Percentiles rank a stretch among this genome's conserved stretches.
These are phyloP conservation scores for Puccinia horiana DNA, from an alignment of 1,284 basidiomycete species.

Conservation along the genomic window DNA sequence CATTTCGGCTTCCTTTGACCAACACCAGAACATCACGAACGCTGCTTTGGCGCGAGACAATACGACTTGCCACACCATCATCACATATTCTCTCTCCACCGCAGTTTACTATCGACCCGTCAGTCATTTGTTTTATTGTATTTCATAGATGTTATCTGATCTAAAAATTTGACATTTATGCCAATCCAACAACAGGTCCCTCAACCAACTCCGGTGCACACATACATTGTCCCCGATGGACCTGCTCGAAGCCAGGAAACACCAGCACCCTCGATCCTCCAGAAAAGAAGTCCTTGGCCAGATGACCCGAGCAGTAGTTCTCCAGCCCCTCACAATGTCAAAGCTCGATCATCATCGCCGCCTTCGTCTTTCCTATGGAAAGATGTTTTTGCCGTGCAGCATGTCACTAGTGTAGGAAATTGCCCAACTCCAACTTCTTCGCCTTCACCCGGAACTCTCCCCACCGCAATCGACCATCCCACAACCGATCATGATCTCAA, in stretches of 20 bases:
- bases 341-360: neutral
- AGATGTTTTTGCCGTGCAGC: slow-evolving; percentile 16
- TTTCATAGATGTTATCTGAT: neutral
- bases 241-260: neutral
- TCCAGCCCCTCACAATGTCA: neutral
- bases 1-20: neutral
- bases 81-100: neutral
- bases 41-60: neutral
- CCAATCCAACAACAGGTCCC: neutral
- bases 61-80: neutral
- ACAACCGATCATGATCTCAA: slow-evolving; percentile 8
- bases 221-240: neutral
- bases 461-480: neutral
- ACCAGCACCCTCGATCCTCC: neutral
- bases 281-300: slow-evolving; percentile 2
- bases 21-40: neutral
- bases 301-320: neutral
- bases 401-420: slow-evolving; percentile 11
- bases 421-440: slow-evolving; percentile 7
- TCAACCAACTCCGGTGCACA: slow-evolving; percentile 9
- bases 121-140: neutral
- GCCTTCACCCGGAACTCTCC: neutral
- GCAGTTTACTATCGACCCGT: neutral
- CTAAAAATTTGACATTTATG: neutral
- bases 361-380: neutral